Evolutionary conservation across 768 basidiomycete genomes (phyloP).

Genomic region (Leccinellum rugosiceps): DNA sequence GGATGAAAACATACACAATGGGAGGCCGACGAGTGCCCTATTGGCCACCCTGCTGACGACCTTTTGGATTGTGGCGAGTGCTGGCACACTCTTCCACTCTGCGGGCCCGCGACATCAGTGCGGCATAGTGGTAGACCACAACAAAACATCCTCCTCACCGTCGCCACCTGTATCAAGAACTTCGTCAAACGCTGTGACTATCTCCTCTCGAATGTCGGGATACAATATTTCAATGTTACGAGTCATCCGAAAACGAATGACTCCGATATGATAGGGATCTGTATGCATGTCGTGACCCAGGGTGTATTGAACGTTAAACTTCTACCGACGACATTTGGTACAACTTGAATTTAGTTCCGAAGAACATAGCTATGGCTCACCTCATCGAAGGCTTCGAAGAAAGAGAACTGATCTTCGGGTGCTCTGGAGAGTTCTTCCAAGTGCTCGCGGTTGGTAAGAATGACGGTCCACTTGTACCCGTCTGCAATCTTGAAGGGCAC

Average conservation of each 20-base stretch:
- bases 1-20: neutral
- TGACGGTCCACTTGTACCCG: slow-evolving; percentile 35
- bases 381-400: slow-evolving; percentile 28
- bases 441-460: slow-evolving; percentile 29
- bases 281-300: slow-evolving; percentile 31
- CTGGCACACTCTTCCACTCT: slow-evolving; percentile 41
- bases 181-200: slow-evolving; percentile 38
- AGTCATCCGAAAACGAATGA: slow-evolving; percentile 30
- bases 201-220: slow-evolving; percentile 43
- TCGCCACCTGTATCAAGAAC: slow-evolving; percentile 23
- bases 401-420: slow-evolving; percentile 33
- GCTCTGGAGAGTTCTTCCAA: slow-evolving; percentile 42
- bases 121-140: neutral
- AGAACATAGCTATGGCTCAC: slow-evolving; percentile 22
- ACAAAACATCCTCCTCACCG: slow-evolving; percentile 1
- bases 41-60: slow-evolving; percentile 36
- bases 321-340: slow-evolving; percentile 21
- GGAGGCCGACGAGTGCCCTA: neutral
- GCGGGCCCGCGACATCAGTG: neutral
- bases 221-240: slow-evolving; percentile 39
- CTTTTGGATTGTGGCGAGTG: slow-evolving; percentile 22
- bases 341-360: no score
- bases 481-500: neutral
- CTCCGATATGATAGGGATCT: slow-evolving; percentile 26
- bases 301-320: slow-evolving; percentile 34